Base-by-base conservation (phyloP, 208 protist species). In the Blastocrithidia nonstop region DNA sequence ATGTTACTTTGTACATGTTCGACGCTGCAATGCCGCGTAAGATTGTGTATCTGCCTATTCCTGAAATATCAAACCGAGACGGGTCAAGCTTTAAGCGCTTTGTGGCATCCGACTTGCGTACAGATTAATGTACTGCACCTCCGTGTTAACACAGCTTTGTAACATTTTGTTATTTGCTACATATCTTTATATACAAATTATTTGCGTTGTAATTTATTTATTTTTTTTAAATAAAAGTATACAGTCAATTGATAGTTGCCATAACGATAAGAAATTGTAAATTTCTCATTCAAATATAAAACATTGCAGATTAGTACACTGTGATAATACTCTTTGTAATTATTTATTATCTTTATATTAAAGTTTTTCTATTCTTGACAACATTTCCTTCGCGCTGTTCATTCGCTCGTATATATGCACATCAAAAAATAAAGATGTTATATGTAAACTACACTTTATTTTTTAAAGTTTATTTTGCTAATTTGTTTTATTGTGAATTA, bases 1-100 rank as follows among this genome's bases (percentile, higher is more conserved):
- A 87, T 49, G 57, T 88, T 33, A 75, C 69, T 37, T 52, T 93
- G 17, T 93, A 84, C 61, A 88, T 93, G 79, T 93, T 81, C 50
- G 84, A 93, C 54, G 77, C 73, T 1, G 73, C 68, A 3, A 49
- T 65, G 16, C 76, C 84, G 1, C 68, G 69, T 49, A 85, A 86
- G 41, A 45, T 93, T 1, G 70, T 93, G 0, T 87, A 63, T 45
- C 57, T 93, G 25, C 73, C 79, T 0, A 72, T 93, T 7, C 64
- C 51, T 2, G 84, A 93, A 33, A 93, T 88, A 17, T 93, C 79
- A 8, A 62, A 85, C 58, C 68, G 84, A 13, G 69, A 69, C 38
- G 69, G 64, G 3, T 60, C 49, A 0, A 68, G 57, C 42, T 93
- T 93, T 57, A 83, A 79, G 36, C 61, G 64, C 21, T 89, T 93